Evolutionary conservation across 164 flowering plant species (phyloP).

Genomic region (Macadamia tetraphylla): DNA sequence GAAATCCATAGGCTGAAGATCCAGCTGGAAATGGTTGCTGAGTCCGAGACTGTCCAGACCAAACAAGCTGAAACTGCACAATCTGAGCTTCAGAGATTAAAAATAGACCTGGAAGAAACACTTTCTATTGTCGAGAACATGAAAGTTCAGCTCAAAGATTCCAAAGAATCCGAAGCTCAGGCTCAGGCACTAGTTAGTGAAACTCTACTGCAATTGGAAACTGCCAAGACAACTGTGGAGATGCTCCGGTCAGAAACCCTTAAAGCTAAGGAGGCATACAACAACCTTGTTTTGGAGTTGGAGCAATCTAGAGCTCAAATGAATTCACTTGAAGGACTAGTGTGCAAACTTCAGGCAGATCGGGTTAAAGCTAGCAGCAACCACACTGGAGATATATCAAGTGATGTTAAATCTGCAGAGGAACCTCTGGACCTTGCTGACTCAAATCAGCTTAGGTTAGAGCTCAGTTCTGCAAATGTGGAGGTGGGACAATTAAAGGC

Average conservation of each 20-base stretch:
- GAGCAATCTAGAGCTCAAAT: conserved; percentile 52
- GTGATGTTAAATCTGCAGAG: not conserved
- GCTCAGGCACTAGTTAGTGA: conserved; percentile 44
- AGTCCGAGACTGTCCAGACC: conserved; percentile 40
- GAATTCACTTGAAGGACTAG: conserved; percentile 45
- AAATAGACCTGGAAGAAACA: conserved; percentile 45
- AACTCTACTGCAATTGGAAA: conserved; percentile 56
- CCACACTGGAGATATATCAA: conserved; percentile 1
- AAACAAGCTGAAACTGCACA: conserved; percentile 35
- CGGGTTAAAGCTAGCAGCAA: conserved; percentile 8
- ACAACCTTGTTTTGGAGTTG: conserved; percentile 45
- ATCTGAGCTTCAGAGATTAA: conserved; percentile 43
- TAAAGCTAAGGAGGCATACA: conserved; percentile 44
- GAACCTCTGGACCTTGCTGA: conserved; percentile 20
- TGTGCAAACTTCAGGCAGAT: conserved; percentile 43
- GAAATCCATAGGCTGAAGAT: conserved; percentile 62
- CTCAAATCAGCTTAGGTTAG: conserved; percentile 25
- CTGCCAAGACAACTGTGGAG: conserved; percentile 52
- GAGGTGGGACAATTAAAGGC: conserved; percentile 44
- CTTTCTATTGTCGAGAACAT: conserved; percentile 48
- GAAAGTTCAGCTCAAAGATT: conserved; percentile 43
- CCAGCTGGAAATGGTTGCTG: conserved; percentile 47
- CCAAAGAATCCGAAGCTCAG: conserved; percentile 62
- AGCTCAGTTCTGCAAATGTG: conserved; percentile 27
- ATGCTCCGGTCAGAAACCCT: conserved; percentile 40